A percentile compares a stretch with the other conserved stretches of the same genome.
These are phyloP conservation scores for Penicillium daleae DNA, from an alignment of 495 filamentous ascomycete genomes.

Conservation along the genomic window DNA sequence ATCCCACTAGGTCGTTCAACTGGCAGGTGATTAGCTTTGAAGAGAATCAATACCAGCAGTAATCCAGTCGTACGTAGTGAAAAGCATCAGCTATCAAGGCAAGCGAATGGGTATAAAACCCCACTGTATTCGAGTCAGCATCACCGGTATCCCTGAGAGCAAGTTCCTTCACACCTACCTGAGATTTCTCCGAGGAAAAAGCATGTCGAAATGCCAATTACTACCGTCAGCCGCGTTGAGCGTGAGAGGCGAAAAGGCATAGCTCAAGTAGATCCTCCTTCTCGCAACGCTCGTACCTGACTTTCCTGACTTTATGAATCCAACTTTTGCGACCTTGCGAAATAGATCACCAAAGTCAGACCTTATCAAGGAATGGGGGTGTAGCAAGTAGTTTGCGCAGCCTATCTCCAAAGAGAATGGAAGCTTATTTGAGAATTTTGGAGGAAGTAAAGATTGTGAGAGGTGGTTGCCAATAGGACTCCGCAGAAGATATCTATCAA, in stretches of 20 bases:
- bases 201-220: slow-evolving; percentile 52
- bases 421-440: background rate
- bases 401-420: background rate
- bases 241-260: slow-evolving; percentile 40
- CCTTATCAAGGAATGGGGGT: too few relatives aligned
- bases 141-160: background rate
- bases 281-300: background rate
- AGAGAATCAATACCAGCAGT: background rate
- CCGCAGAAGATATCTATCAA: background rate
- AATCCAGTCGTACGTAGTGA: slow-evolving; percentile 69
- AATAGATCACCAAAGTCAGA: background rate
- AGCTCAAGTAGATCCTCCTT: background rate
- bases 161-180: slow-evolving; percentile 30
- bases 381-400: background rate
- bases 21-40: slow-evolving; percentile 31
- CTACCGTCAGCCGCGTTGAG: slow-evolving; percentile 44
- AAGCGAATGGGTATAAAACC: slow-evolving; percentile 80
- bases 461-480: background rate
- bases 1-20: slow-evolving; percentile 89
- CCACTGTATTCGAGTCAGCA: slow-evolving; percentile 50
- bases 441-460: background rate
- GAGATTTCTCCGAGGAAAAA: slow-evolving; percentile 58
- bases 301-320: too few relatives aligned
- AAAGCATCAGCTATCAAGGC: slow-evolving; percentile 93
- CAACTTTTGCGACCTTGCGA: background rate